phyloP scores from a whole-genome alignment of 139 green algal species.

The Chlorella vulgaris region DNA sequence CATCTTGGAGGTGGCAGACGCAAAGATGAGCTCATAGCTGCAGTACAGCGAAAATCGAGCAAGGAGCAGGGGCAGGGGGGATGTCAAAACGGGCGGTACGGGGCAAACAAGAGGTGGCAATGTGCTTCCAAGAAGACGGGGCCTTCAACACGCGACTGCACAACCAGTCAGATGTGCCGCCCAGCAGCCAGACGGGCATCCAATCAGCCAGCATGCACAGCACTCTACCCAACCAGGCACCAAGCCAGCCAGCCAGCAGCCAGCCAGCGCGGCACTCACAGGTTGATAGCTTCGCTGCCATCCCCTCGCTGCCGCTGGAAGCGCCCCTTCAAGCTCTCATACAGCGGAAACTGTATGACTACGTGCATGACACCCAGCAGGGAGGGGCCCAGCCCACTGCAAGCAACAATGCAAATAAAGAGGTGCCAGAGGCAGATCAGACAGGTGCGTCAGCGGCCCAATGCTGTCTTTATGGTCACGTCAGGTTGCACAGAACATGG shows the following conservation, averaged over 20 bases:
- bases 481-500: no score
- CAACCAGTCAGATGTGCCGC: no score
- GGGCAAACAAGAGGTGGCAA: neutral
- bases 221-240: no score
- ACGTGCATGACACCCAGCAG: constrained; percentile 93
- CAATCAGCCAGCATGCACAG: no score
- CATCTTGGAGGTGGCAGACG: constrained; percentile 91
- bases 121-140: no score
- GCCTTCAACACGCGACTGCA: no score
- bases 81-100: no score
- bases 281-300: constrained; percentile 16
- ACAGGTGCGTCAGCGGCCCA: no score
- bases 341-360: constrained; percentile 96
- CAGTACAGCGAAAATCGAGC: constrained; percentile 11
- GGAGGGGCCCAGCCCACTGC: constrained; percentile 83
- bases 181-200: no score
- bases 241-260: neutral
- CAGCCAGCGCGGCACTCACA: neutral
- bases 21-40: constrained; percentile 77
- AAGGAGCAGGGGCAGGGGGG: no score
- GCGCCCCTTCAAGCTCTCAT: constrained; percentile 84
- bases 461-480: no score
- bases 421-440: neutral
- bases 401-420: neutral
- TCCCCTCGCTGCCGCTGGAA: neutral